Conservation (phyloP, 371 early-diverging fungal genomes). For the Mucor irregularis region DNA sequence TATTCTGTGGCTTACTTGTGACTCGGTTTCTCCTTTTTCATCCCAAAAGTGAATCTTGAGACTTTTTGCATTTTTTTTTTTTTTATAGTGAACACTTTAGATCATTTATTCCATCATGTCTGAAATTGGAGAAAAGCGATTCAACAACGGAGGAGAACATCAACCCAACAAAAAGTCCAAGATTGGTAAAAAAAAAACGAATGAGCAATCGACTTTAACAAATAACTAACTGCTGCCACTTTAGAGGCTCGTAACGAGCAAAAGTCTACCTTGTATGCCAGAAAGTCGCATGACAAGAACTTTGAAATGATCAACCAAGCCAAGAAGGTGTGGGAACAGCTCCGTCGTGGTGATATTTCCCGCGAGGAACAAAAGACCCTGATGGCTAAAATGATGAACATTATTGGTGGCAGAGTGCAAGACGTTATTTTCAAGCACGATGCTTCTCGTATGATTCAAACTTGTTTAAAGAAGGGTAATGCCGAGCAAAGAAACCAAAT, state of each 20-base stretch:
- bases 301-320: constrained; percentile 69
- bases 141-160: constrained; percentile 3
- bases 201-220: not conserved
- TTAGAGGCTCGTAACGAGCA: constrained; percentile 43
- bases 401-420: constrained; percentile 81
- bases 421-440: constrained; percentile 96
- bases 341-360: constrained; percentile 74
- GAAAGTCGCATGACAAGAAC: constrained; percentile 73
- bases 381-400: constrained; percentile 79
- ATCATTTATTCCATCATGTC: constrained; percentile 17
- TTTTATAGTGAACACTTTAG: not conserved
- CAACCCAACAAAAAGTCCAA: constrained; percentile 30
- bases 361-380: constrained; percentile 62
- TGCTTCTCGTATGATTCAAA: constrained; percentile 91
- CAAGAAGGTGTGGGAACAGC: constrained; percentile 87
- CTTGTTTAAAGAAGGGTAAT: constrained; percentile 87
- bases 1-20: constrained; percentile 18
- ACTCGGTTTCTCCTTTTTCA: constrained; percentile 8
- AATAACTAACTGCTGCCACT: not conserved
- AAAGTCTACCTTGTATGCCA: constrained; percentile 63
- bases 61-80: not conserved
- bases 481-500: constrained; percentile 77
- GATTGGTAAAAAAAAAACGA: constrained; percentile 10
- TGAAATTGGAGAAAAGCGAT: constrained; percentile 27
- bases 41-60: too few species aligned